phyloP scores from a whole-genome alignment of 2,329 filamentous ascomycete species.

The Emydomyces testavorans region DNA sequence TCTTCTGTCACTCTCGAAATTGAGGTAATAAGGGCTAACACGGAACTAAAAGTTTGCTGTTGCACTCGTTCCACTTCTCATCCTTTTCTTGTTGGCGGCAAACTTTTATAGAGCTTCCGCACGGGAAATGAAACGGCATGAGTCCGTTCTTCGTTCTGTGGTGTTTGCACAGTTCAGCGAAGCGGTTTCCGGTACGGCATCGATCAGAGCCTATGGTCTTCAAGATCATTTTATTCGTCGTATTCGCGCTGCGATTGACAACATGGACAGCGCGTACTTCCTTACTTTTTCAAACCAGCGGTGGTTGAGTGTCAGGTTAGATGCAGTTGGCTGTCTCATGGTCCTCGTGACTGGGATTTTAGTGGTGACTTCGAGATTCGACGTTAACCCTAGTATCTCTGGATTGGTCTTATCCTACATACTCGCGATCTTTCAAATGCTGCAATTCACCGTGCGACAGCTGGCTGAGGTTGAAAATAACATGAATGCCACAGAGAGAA shows the following conservation, averaged over 20 bases:
- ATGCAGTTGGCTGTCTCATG: constrained; percentile 69
- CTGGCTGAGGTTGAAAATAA: constrained; percentile 93
- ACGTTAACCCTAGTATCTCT: constrained; percentile 68
- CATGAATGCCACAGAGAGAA: constrained; percentile 90
- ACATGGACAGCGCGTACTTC: constrained; percentile 91
- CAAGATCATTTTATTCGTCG: constrained; percentile 60
- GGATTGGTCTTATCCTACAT: constrained; percentile 90
- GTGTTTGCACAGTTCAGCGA: constrained; percentile 90
- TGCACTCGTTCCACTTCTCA: constrained; percentile 55
- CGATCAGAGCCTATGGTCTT: constrained; percentile 80
- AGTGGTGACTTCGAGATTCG: constrained; percentile 82
- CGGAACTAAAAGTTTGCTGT: constrained; percentile 47
- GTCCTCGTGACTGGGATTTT: constrained; percentile 83
- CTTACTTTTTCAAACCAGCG: constrained; percentile 91
- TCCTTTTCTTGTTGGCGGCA: constrained; percentile 70
- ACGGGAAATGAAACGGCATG: constrained; percentile 87
- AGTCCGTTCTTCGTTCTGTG: constrained; percentile 72
- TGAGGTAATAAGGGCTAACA: not conserved
- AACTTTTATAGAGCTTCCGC: constrained; percentile 85
- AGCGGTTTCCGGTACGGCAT: constrained; percentile 62
- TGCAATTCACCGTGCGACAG: constrained; percentile 89
- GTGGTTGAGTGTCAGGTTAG: constrained; percentile 78
- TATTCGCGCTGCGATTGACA: constrained; percentile 63
- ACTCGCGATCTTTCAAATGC: constrained; percentile 82
- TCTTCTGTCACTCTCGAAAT: not conserved